Percentiles rank a stretch among this genome's conserved stretches.
Conservation (phyloP, 1,139 yeast species). For the Yamadazyma spencermartinsiae region DNA sequence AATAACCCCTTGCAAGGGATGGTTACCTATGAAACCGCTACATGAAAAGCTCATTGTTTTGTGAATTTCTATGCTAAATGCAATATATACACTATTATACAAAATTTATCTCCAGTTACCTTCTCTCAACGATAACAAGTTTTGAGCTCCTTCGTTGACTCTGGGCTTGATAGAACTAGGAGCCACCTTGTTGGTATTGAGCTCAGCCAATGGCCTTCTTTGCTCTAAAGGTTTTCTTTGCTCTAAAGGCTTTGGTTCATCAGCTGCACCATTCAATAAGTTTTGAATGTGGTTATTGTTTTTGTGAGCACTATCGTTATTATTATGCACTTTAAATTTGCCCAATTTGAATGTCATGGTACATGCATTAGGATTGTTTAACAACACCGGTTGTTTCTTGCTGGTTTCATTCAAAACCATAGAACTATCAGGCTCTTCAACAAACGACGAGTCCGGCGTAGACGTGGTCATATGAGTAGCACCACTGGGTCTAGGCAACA, state of each 20-base stretch:
- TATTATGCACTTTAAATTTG: constrained; percentile 16
- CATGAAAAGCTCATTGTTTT: too few species aligned
- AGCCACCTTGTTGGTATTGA: constrained; percentile 18
- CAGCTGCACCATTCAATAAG: constrained; percentile 22
- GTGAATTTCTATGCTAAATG: constrained; percentile 7
- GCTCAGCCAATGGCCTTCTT: constrained; percentile 34
- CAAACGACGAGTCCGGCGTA: constrained; percentile 22
- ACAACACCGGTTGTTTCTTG: constrained; percentile 39
- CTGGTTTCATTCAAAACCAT: constrained; percentile 30
- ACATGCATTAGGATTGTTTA: constrained; percentile 32
- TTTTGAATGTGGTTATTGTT: constrained; percentile 17
- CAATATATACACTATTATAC: constrained; percentile 15
- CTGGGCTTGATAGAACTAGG: constrained; percentile 13
- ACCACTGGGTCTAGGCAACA: constrained; percentile 13
- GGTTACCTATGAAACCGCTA: too few species aligned
- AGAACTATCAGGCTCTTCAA: constrained; percentile 22
- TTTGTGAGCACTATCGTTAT: constrained; percentile 12
- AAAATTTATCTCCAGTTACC: constrained; percentile 35
- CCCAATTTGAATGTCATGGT: constrained; percentile 45
- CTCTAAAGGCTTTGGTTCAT: constrained; percentile 22
- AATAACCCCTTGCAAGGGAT: too few species aligned
- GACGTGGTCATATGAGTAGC: constrained; percentile 9
- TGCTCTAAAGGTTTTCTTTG: too few species aligned
- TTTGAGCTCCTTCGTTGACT: constrained; percentile 40
- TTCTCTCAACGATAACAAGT: constrained; percentile 43